Evolutionary conservation across 2,329 filamentous ascomycete genomes (phyloP), one percentile per base, ranked within the genome.

Genomic region (Fusarium burgessii): DNA sequence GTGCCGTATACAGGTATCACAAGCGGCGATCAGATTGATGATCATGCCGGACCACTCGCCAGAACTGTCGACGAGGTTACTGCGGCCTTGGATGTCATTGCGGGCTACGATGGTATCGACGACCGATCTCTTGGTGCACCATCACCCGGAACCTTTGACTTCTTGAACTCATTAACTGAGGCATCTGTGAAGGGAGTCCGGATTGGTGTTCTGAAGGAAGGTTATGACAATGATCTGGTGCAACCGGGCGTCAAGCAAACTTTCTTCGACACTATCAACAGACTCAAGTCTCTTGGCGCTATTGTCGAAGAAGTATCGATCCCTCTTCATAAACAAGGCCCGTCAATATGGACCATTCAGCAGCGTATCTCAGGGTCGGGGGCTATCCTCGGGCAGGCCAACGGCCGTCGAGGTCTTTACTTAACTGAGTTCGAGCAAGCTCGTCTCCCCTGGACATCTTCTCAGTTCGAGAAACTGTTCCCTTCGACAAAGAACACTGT

Each of bases 401-500:
- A 82, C 29, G 85, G 87, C 1, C 78, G 86, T 36, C 78, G 86
- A 35, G 84, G 84, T 1, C 81, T 88, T 7, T 81, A 82, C 15
- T 81, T 87, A 74, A 82, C 83, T 2, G 83, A 86, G n/a, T 82
- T 88, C 36, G 86, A 89, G 64, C 74, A 79, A 8, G 79, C 83
- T 6, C 79, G 87, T 23, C 80, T 85, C 7, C 83, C 83, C 0
- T 84, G 83, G 80, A 83, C 80, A 2, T 78, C 83, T 27, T 78
- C 82, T 10, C 84, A 82, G 55, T 89, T 87, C 75, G 81, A 86
- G 41, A 83, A 85, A 38, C 80, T 86, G 2, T 87, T 86, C 71
- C 84, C 81, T 17, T 84, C 84, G 1, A 88, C 86, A 0, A 88
- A 87, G 66, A 88, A 88, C 68, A 86, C 86, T 7, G 83, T 86